Evolutionary conservation across 75 land plant genomes (phyloP), one percentile per base, ranked within the genome.

Genomic region (Selaginella moellendorffii): DNA sequence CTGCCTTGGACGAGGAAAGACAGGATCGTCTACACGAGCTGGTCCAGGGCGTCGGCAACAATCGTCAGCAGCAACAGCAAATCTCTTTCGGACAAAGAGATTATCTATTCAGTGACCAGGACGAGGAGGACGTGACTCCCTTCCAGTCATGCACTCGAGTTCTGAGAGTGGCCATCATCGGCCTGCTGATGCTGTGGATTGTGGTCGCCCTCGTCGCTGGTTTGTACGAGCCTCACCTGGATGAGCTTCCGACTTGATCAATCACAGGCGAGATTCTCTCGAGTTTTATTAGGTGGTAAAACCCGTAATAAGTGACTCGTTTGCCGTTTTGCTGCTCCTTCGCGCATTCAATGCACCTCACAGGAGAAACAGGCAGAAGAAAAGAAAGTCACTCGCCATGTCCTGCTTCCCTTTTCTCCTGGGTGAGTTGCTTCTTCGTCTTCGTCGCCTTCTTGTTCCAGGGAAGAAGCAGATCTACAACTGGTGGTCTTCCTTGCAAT

Each of bases 181-280:
- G 65, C 28, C 46, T 82, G 12, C 69, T 87, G 20, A 80, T 82
- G 74, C 0, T 84, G 17, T 87, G 88, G 85, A 65, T 78, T 56
- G 63, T 81, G 19, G 30, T 82, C 24, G 82, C 81, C 10, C 20
- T 84, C 46, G 30, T 82, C 25, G 76, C 68, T 5, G 79, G 74
- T 27, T 30, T 79, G 17, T 54, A 53, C 54, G 82, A 82, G 30
- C 64, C 69, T 1, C 53, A 63, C 22, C 52, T 42, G 14, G 46
- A 5, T 36, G 46, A 36, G 46, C 14, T 36, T 36, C 46, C 46
- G 5, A 14, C 46, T 36, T 14, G 5, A 5, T n/a, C n/a, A n/a
- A n/a, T n/a, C n/a, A n/a, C n/a, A n/a, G n/a, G n/a, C n/a, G n/a
- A n/a, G n/a, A n/a, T n/a, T n/a, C n/a, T n/a, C n/a, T n/a, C n/a